These are phyloP conservation scores for Ganoderma meredithae DNA, from an alignment of 1,284 basidiomycete species.

Conservation along the genomic window DNA sequence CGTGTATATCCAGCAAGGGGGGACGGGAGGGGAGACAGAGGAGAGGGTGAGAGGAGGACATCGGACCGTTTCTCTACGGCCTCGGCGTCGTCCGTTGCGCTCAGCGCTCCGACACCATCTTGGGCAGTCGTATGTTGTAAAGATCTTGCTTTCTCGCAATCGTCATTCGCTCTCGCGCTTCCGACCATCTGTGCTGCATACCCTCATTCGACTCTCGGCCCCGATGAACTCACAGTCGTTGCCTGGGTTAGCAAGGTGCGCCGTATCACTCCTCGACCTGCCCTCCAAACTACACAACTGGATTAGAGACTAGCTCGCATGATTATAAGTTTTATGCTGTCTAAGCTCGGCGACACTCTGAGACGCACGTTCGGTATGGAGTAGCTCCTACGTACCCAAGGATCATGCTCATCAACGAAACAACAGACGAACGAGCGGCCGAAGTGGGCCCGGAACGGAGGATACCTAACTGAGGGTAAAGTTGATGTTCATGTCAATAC, in stretches of 20 bases:
- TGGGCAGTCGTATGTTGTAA: conserved; percentile 17
- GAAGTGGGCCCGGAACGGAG: no score
- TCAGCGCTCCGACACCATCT: background rate
- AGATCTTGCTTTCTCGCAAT: conserved; percentile 13
- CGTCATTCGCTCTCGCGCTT: conserved; percentile 5
- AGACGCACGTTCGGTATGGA: no score
- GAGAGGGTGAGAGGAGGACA: background rate
- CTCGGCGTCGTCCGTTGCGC: background rate
- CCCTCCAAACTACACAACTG: no score
- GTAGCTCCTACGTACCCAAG: no score
- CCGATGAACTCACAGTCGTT: no score
- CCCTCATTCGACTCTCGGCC: no score
- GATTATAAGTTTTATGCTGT: no score
- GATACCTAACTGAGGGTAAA: no score
- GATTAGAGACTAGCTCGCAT: no score
- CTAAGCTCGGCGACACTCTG: no score
- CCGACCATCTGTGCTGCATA: background rate
- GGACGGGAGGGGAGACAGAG: background rate
- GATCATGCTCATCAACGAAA: no score
- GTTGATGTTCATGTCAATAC: background rate
- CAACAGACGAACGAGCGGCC: no score
- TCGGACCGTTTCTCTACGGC: background rate
- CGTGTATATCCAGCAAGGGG: background rate
- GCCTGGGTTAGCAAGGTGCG: background rate
- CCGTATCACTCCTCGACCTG: background rate